Evolutionary conservation across 2,329 filamentous ascomycete genomes (phyloP).

Genomic region (Neopestalotiopsis rosae): DNA sequence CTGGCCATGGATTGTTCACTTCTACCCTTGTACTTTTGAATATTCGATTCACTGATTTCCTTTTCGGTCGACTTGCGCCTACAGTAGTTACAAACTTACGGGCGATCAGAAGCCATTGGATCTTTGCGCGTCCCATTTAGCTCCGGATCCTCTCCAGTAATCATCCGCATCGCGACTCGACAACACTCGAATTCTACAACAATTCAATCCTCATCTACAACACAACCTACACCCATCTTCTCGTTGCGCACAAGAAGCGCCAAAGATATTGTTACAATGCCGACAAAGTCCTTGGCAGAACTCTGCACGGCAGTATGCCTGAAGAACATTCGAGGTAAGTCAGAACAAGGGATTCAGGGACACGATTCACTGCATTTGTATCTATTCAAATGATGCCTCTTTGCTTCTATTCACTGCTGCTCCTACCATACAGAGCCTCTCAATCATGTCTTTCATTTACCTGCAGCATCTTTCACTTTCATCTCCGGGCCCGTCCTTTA

Average conservation of each 20-base stretch:
- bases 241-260: not conserved
- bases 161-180: not conserved
- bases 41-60: not conserved
- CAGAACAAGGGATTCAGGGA: not conserved
- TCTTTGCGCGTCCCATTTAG: not conserved
- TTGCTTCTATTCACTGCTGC: not conserved
- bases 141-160: not conserved
- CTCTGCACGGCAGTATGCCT: conserved; percentile 57
- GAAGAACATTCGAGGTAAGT: conserved; percentile 51
- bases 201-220: not conserved
- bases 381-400: not conserved
- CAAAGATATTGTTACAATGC: conserved; percentile 34
- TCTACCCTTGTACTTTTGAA: conserved; percentile 17
- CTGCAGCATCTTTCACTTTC: not conserved
- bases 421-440: not conserved
- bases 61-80: too few relatives aligned
- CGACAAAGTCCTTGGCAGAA: conserved; percentile 55
- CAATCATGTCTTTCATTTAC: not conserved
- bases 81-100: too few relatives aligned
- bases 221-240: not conserved
- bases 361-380: not conserved
- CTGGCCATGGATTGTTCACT: not conserved
- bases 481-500: not conserved
- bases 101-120: too few relatives aligned
- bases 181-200: conserved; percentile 5